These are phyloP conservation scores for Puccinia novopanici DNA, from an alignment of 1,284 basidiomycete species.

Conservation along the genomic window DNA sequence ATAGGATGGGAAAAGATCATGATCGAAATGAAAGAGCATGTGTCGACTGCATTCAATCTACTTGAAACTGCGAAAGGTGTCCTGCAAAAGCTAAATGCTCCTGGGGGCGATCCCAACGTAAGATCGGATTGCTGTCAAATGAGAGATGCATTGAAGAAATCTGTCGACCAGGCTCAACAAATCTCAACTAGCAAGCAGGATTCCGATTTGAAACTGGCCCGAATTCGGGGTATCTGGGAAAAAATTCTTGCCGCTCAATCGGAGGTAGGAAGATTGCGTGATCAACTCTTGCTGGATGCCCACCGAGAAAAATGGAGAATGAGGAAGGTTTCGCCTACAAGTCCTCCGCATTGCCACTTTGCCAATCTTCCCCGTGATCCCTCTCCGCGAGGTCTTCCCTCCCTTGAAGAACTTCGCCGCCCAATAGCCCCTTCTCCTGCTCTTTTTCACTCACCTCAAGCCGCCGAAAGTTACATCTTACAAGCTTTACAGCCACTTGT, in stretches of 20 bases:
- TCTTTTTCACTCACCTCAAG: conserved; percentile 16
- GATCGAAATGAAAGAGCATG: conserved; percentile 14
- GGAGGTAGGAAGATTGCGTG: conserved; percentile 7
- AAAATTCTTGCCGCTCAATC: conserved; percentile 12
- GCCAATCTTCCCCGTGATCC: neutral
- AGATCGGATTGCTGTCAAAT: conserved; percentile 12
- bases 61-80: conserved; percentile 4
- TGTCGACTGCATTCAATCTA: neutral
- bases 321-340: conserved; percentile 20
- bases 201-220: neutral
- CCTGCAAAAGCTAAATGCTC: conserved; percentile 21
- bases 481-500: conserved; percentile 22
- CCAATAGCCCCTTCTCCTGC: neutral
- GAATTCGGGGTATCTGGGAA: conserved; percentile 20
- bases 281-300: conserved; percentile 20
- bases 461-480: neutral
- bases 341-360: conserved; percentile 1
- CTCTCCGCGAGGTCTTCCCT: conserved; percentile 8
- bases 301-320: conserved; percentile 38
- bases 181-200: conserved; percentile 14
- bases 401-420: conserved; percentile 18
- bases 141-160: conserved; percentile 16
- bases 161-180: conserved; percentile 19
- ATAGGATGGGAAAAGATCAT: conserved; percentile 3
- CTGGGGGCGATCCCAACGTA: conserved; percentile 30